Evolutionary conservation across 371 early-diverging fungal species (phyloP), one percentile per base, ranked within the genome.

Genomic region (Apophysomyces elegans): DNA sequence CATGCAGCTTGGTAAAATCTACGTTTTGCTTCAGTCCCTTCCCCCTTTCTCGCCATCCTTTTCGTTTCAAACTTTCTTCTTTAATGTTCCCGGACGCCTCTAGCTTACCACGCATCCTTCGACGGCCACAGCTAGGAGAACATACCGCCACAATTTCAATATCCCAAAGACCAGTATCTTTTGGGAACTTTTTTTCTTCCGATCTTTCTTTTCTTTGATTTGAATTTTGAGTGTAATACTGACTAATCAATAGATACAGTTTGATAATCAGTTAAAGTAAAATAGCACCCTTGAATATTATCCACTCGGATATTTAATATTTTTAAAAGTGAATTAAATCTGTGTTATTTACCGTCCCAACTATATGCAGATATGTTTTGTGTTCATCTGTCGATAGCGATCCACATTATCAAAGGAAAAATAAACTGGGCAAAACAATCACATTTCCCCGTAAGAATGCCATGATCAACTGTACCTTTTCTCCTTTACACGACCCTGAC

Each of bases 281-380:
- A 64, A 98, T 94, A 60, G 88, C 93, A 78, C 47, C 94, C 94
- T 56, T 97, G 88, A 59, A 98, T 90, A 66, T 88, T 96, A 83
- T 90, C 94, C 37, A 97, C 98, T 61, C 98, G 91, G 54, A 97
- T 86, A 68, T 91, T 90, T 57, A 98, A 79, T 11, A 92, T 83
- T 67, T 98, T 98, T 43, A 97, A 83, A 83, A 61, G 81, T 84
- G 61, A 88, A 26, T 83, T 18, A 97, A 93, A 63, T 96, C 96
- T 81, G 90, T 91, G 81, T 89, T 90, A 73, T 92, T 90, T 1
- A 96, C 97, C 96, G 97, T 93, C 77, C 97, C 96, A 61, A 97
- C 97, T 35, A 91, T 91, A 72, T 96, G 95, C 75, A 97, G 82
- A 77, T 97, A 97, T 60, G 95, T 97, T 78, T 98, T 98, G 97